Evolutionary conservation across 2,329 filamentous ascomycete genomes (phyloP), one percentile per base, ranked within the genome.

Genomic region (Rhinocladiella similis): DNA sequence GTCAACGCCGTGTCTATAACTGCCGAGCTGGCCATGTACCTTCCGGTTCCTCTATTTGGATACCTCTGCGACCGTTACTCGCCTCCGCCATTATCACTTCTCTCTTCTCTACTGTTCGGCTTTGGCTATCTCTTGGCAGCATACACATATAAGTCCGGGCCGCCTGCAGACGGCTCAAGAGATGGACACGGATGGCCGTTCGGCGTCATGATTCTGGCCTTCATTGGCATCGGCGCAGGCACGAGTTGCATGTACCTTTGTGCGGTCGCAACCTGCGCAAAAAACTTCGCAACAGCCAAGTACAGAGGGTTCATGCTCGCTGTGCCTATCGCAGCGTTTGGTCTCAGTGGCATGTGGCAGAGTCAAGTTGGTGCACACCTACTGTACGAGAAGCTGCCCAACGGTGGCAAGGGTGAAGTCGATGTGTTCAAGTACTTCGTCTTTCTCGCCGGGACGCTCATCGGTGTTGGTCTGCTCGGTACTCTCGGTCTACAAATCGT

Each of bases 341-440:
- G 94, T 0, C 73, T 99, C 54, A 96, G 92, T 68, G 91, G 92
- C 47, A 93, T 99, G 88, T 96, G 94, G 89, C 82, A 94, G 74
- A 95, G 91, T 66, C 93, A 97, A 75, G 76, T 96, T 20, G 93
- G 88, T 27, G 93, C 86, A 65, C 83, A 86, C 50, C 69, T 96
- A 51, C 82, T 97, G 39, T 90, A 85, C 70, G 89, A 93, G 71
- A 80, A 69, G 53, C 77, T 77, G 6, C 78, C 83, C 0, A 84
- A 89, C 59, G 89, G 89, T 3, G 78, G 75, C 19, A 78, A 71
- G 43, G 83, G 83, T 4, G 82, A 86, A 56, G 79, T 87, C 4
- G 83, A 87, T 69, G 92, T 97, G 1, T 92, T 90, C 68, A 83
- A 82, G 59, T 97, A 91, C 76, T 99, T 99, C 71, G 60, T 95